Conservation (phyloP, 495 filamentous ascomycete species). For the Aspergillus sclerotiicarbonarius region DNA sequence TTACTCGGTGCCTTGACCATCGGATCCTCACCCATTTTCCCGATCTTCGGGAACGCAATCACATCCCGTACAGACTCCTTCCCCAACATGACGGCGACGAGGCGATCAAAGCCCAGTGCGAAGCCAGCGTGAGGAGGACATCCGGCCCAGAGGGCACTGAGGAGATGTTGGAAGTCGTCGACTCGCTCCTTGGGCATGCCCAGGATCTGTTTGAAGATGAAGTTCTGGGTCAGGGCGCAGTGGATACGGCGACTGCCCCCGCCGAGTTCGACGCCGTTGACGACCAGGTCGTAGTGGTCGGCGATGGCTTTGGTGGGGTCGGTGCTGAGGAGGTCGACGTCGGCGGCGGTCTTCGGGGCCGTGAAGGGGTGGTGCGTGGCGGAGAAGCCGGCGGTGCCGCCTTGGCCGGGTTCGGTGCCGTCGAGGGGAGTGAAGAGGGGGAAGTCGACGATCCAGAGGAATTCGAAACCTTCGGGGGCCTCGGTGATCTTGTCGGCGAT, state of each 20-base stretch:
- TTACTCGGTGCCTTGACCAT: constrained; percentile 71
- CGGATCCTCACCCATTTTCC: constrained; percentile 75
- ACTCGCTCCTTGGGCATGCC: constrained; percentile 61
- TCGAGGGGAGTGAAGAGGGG: constrained; percentile 80
- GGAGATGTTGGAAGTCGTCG: constrained; percentile 75
- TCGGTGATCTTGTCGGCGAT: constrained; percentile 56
- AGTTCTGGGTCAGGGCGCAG: constrained; percentile 77
- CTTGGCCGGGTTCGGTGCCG: constrained; percentile 75
- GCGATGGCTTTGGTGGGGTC: constrained; percentile 69
- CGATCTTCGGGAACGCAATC: constrained; percentile 92
- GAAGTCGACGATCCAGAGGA: constrained; percentile 85
- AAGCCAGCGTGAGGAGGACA: constrained; percentile 98
- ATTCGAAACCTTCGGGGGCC: constrained; percentile 55
- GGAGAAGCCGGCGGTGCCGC: constrained; percentile 72
- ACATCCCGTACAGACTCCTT: constrained; percentile 81
- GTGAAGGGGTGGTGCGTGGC: constrained; percentile 98
- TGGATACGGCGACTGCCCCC: constrained; percentile 94
- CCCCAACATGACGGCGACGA: constrained; percentile 77
- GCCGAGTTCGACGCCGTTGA: constrained; percentile 93
- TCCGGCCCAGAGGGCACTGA: constrained; percentile 77
- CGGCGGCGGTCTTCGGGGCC: constrained; percentile 67
- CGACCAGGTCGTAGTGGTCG: constrained; percentile 91
- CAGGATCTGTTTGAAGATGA: constrained; percentile 79
- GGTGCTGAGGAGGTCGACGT: constrained; percentile 70
- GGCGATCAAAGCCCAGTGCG: constrained; percentile 86